Evolutionary conservation across 352 stramenopile species (phyloP).

Genomic region (Phytopythium vexans): DNA sequence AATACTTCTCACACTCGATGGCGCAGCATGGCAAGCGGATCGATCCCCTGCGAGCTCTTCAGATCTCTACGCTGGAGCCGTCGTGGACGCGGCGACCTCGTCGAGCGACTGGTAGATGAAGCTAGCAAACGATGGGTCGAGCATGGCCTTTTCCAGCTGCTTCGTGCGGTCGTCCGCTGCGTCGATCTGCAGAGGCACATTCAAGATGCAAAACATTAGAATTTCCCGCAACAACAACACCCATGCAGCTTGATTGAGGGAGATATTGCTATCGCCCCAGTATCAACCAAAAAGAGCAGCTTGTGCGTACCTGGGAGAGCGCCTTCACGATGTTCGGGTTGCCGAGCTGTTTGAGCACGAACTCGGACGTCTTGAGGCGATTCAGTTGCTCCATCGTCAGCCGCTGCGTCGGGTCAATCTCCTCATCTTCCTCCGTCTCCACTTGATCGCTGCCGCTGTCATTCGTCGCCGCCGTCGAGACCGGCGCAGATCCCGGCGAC

Average conservation of each 20-base stretch:
- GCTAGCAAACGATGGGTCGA: constrained; percentile 62
- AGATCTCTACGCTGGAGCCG: neutral
- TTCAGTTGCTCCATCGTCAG: constrained; percentile 55
- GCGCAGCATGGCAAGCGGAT: too few relatives aligned
- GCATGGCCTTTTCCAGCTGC: constrained; percentile 70
- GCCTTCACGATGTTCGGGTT: constrained; percentile 47
- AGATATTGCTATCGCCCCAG: too few relatives aligned
- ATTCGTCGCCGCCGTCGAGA: neutral
- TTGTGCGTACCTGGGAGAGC: constrained; percentile 42
- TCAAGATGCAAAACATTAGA: constrained; percentile 2
- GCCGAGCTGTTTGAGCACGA: constrained; percentile 36
- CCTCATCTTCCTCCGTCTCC: constrained; percentile 29
- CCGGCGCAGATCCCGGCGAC: constrained; percentile 4
- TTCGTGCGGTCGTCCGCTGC: constrained; percentile 61
- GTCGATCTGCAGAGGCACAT: constrained; percentile 47
- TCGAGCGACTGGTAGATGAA: constrained; percentile 82
- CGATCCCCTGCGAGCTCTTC: too few relatives aligned
- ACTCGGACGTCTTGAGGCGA: constrained; percentile 24
- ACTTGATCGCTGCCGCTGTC: neutral
- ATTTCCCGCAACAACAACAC: neutral
- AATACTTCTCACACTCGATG: too few relatives aligned
- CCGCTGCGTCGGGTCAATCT: constrained; percentile 30
- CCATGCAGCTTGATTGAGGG: neutral
- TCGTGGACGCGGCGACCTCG: constrained; percentile 22
- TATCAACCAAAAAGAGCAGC: neutral